Conservation (phyloP, 2,329 filamentous ascomycete species). For the Akanthomyces dipterigenus region DNA sequence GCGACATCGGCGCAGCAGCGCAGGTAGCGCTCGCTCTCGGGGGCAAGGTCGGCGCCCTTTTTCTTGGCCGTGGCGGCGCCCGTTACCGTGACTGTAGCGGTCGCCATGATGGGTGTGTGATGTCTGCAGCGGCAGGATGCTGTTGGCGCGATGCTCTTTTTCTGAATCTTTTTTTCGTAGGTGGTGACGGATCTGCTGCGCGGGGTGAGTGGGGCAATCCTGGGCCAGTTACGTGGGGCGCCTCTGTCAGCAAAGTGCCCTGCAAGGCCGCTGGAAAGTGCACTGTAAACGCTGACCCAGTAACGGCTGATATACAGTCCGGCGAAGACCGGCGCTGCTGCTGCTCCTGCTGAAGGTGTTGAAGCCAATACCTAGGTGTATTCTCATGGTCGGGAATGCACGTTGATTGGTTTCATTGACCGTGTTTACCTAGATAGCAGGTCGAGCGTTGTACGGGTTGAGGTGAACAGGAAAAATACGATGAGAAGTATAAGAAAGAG, state of each 20-base stretch:
- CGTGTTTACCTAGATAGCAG: too few relatives aligned
- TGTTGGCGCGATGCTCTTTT: neutral
- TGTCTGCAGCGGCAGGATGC: neutral
- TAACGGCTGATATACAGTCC: too few relatives aligned
- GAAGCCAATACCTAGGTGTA: too few relatives aligned
- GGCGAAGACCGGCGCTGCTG: too few relatives aligned
- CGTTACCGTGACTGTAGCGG: slow-evolving; percentile 55
- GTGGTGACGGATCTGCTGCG: neutral
- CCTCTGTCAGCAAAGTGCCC: neutral
- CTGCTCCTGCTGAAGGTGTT: too few relatives aligned
- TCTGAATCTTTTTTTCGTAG: slow-evolving; percentile 1
- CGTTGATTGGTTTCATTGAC: too few relatives aligned
- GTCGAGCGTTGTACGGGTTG: too few relatives aligned
- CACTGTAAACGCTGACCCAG: too few relatives aligned
- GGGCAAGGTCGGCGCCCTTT: slow-evolving; percentile 65
- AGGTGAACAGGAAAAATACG: too few relatives aligned
- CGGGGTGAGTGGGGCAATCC: neutral
- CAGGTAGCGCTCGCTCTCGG: slow-evolving; percentile 91
- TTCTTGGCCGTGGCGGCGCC: slow-evolving; percentile 57
- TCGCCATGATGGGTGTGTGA: slow-evolving; percentile 28
- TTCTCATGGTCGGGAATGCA: too few relatives aligned
- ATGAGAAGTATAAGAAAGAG: too few relatives aligned
- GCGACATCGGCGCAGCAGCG: slow-evolving; percentile 94
- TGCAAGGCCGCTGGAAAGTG: neutral
- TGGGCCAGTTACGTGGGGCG: neutral